Percentiles rank a stretch among this genome's conserved stretches.
phyloP scores from a whole-genome alignment of 2,329 filamentous ascomycete genomes.

The Sarocladium strictum region DNA sequence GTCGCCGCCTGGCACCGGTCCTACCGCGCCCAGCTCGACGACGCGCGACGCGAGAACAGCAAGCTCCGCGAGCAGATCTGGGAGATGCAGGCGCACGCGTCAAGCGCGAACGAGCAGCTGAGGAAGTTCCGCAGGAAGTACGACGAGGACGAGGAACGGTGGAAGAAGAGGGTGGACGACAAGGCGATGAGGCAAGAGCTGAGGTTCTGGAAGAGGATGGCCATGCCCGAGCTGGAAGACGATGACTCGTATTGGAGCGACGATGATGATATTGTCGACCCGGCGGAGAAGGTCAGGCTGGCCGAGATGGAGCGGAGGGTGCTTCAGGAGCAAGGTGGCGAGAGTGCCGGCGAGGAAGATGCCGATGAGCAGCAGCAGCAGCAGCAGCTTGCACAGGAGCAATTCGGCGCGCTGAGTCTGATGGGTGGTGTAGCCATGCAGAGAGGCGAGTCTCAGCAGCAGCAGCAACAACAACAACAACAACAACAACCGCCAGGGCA shows the following conservation, averaged over 20 bases:
- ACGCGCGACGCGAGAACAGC: constrained; percentile 58
- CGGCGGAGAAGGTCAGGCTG: constrained; percentile 51
- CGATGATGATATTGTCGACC: constrained; percentile 59
- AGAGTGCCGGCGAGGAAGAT: background rate
- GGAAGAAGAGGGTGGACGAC: constrained; percentile 47
- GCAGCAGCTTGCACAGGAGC: constrained; percentile 8
- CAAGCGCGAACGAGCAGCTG: constrained; percentile 50
- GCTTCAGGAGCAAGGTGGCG: constrained; percentile 23
- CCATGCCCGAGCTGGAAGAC: constrained; percentile 54
- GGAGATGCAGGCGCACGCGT: constrained; percentile 58
- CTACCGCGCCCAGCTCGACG: constrained; percentile 59
- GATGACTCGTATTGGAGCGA: constrained; percentile 58
- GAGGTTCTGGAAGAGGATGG: constrained; percentile 62
- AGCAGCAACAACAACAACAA: background rate
- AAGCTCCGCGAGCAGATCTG: constrained; percentile 59
- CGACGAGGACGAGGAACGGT: constrained; percentile 49
- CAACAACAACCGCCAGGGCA: constrained; percentile 13
- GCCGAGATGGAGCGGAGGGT: constrained; percentile 42
- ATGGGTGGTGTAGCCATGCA: constrained; percentile 34
- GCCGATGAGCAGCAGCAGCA: background rate
- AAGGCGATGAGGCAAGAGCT: constrained; percentile 51
- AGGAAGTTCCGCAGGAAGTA: constrained; percentile 51
- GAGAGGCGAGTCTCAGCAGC: constrained; percentile 19
- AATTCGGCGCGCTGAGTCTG: constrained; percentile 15
- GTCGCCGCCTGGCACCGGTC: constrained; percentile 60